Conservation (phyloP, 257 asterid genomes). For the Solanum stenotomum region DNA sequence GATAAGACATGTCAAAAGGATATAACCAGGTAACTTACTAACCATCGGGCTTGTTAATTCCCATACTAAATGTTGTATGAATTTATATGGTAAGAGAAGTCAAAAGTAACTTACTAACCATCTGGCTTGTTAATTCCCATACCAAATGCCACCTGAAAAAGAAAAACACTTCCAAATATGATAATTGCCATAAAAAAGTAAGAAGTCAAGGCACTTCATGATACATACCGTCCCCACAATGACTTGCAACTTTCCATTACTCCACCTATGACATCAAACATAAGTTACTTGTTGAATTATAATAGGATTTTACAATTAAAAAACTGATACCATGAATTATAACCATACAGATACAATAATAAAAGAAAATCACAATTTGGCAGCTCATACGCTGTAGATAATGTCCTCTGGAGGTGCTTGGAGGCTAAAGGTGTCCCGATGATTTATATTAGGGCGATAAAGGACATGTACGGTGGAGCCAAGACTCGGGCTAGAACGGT, state of each 20-base stretch:
- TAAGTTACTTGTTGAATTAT: background rate
- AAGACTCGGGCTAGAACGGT: no score
- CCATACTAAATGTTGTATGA: slow-evolving; percentile 75
- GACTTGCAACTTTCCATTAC: slow-evolving; percentile 82
- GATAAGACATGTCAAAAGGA: background rate
- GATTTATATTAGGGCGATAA: no score
- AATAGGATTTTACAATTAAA: background rate
- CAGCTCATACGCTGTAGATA: background rate
- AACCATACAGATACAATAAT: background rate
- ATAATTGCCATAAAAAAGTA: background rate
- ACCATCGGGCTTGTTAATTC: slow-evolving; percentile 99
- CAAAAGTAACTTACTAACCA: slow-evolving; percentile 41
- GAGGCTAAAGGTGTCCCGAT: no score
- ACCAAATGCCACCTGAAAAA: slow-evolving; percentile 92
- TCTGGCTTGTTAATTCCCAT: slow-evolving; percentile 99
- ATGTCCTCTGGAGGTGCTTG: background rate
- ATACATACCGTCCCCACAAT: slow-evolving; percentile 92
- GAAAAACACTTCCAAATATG: background rate
- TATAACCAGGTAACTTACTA: slow-evolving; percentile 12
- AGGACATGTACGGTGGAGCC: no score
- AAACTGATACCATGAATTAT: background rate
- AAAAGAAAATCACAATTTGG: background rate
- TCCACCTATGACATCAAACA: slow-evolving; percentile 59
- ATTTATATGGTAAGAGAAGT: background rate
- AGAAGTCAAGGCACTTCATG: background rate